A percentile compares a stretch with the other conserved stretches of the same genome.
These are phyloP conservation scores for Rhodotorula sp. DNA, from an alignment of 1,284 basidiomycete genomes.

Conservation along the genomic window DNA sequence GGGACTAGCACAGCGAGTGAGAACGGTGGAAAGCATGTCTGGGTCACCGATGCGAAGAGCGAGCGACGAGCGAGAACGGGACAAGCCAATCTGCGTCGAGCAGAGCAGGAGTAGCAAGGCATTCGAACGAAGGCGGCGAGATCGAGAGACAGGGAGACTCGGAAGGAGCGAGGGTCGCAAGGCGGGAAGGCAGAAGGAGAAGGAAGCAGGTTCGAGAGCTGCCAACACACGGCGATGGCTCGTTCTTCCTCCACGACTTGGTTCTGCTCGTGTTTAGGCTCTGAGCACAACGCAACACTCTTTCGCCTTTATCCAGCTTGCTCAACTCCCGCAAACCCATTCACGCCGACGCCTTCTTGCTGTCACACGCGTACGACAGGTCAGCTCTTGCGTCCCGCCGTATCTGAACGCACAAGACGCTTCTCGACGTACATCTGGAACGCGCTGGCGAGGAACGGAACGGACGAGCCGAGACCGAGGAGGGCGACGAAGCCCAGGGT, in stretches of 20 bases:
- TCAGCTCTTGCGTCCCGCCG: too few species aligned
- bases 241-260: too few species aligned
- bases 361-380: too few species aligned
- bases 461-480: not conserved
- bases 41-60: not conserved
- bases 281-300: not conserved
- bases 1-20: not conserved
- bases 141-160: too few species aligned
- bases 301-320: not conserved
- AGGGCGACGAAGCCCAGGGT: slow-evolving; percentile 4
- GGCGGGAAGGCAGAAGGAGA: too few species aligned
- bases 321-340: not conserved
- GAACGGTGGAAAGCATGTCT: not conserved
- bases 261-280: not conserved
- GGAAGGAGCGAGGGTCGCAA: too few species aligned
- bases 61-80: not conserved
- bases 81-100: not conserved
- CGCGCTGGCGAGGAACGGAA: not conserved
- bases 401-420: too few species aligned
- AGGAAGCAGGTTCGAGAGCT: too few species aligned
- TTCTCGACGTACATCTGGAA: slow-evolving; percentile 1
- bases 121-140: too few species aligned
- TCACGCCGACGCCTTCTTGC: slow-evolving; percentile 1
- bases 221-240: too few species aligned
- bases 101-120: not conserved